phyloP scores from a whole-genome alignment of 352 stramenopile species.

The Lagenidium sp. region DNA sequence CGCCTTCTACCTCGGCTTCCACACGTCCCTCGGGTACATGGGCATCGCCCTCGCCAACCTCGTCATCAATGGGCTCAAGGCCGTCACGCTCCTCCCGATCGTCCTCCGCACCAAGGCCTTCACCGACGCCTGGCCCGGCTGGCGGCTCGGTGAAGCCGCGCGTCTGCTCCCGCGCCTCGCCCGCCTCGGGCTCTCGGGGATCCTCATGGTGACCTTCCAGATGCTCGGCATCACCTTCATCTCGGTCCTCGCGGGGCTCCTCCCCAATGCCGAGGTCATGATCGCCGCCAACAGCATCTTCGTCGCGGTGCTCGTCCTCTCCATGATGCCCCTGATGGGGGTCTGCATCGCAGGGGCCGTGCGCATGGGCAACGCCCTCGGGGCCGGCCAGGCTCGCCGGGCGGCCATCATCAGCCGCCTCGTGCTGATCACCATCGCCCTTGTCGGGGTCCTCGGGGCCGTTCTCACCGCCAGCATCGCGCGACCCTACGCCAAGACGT shows the following conservation, averaged over 20 bases:
- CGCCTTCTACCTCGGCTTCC: constrained; percentile 28
- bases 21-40: constrained; percentile 28
- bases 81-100: constrained; percentile 17
- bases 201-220: constrained; percentile 46
- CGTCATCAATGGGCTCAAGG: constrained; percentile 21
- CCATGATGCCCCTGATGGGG: constrained; percentile 11
- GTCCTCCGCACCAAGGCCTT: constrained; percentile 22
- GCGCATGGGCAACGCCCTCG: constrained; percentile 18
- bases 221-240: constrained; percentile 34
- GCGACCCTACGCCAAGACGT: constrained; percentile 9
- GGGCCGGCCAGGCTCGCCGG: constrained; percentile 8
- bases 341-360: constrained; percentile 14
- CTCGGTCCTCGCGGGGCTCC: constrained; percentile 13
- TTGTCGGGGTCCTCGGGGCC: not conserved
- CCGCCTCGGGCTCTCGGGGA: constrained; percentile 23
- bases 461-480: constrained; percentile 2
- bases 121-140: constrained; percentile 19
- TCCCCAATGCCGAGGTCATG: constrained; percentile 15
- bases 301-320: constrained; percentile 6
- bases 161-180: constrained; percentile 2
- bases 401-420: constrained; percentile 3
- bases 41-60: constrained; percentile 21
- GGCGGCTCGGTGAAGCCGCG: constrained; percentile 12
- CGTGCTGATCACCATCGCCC: not conserved
- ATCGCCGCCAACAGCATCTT: constrained; percentile 20